phyloP scores from a whole-genome alignment of 192 early-diverging fungal genomes.

The Backusella luteola region DNA sequence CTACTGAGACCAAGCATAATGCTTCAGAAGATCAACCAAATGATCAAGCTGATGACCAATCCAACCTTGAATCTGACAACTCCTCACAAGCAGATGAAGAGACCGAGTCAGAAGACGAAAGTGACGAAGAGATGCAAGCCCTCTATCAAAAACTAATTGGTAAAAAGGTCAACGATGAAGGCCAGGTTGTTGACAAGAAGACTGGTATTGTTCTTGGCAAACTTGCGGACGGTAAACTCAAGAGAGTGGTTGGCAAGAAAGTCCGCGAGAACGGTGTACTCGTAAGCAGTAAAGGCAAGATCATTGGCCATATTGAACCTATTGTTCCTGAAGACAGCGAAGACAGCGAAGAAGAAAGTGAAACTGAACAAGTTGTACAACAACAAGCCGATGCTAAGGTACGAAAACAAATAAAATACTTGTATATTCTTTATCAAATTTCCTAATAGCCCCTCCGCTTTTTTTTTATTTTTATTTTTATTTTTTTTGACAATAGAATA shows the following conservation, averaged over 20 bases:
- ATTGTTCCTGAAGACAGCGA: background rate
- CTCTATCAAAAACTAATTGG: background rate
- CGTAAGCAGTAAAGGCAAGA: slow-evolving; percentile 16
- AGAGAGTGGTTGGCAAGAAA: background rate
- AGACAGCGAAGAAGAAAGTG: background rate
- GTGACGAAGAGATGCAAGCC: background rate
- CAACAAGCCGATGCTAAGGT: background rate
- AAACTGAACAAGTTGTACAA: background rate
- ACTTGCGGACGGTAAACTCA: slow-evolving; percentile 1
- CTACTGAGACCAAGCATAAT: background rate
- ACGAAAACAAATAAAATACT: background rate
- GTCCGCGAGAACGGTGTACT: slow-evolving; percentile 14
- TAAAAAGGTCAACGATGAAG: slow-evolving; percentile 9
- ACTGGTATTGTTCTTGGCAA: background rate
- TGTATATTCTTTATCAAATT: background rate
- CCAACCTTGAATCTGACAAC: background rate
- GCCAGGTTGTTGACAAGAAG: slow-evolving; percentile 10
- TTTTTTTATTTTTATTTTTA: background rate
- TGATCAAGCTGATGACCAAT: background rate
- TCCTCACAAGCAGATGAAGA: slow-evolving; percentile 2
- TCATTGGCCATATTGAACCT: slow-evolving; percentile 13
- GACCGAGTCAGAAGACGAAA: background rate
- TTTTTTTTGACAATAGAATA: background rate
- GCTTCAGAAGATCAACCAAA: background rate
- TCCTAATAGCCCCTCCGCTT: background rate